Base-by-base conservation (phyloP, 163 green algal genomes). In the Prototheca cutis region DNA sequence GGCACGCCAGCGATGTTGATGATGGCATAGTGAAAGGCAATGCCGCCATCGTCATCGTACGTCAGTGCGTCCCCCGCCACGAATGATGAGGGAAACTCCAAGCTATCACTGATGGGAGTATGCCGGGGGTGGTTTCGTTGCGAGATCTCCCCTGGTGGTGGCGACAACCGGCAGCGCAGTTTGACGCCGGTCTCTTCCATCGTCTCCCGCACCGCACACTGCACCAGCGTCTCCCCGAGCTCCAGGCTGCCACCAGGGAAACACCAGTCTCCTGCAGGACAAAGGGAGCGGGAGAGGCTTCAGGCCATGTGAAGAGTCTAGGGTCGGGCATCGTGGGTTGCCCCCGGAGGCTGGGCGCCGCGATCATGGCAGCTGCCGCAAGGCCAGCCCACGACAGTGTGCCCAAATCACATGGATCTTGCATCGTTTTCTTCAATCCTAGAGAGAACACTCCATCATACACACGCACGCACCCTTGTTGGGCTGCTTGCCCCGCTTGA, bases 181-280 rank as follows among this genome's bases (percentile, higher is more conserved):
- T 15, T 24, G 25, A 76, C 21, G 29, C 69, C 69, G 5, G 69
- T 76, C 32, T 76, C 69, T 29, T 76, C 69, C 24, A 47, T 29
- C 3, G 54, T 63, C 27, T 76, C 69, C 27, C 69, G 59, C 25
- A 72, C 62, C n/a, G 69, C 69, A 25, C 69, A 72, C 15, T 71
- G 61, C 17, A 68, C 69, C 48, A 76, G 31, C 23, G 56, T 60
- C 62, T 61, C 72, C 63, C 80, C 80, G n/a, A 87, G 67, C 56
- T 87, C 80, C 30, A 84, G 52, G 40, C 66, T 79, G 28, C 80
- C 80, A 7, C 80, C 80, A 0, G 73, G 72, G 40, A 87, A 82
- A 61, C 70, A 84, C 80, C 80, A 87, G 13, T 54, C 17, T 29
- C 58, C 64, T 71, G 58, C 17, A 36, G 6, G 36, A 10, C n/a